These are phyloP conservation scores for Echinosophora koreensis DNA, from an alignment of 306 rosid species.

Conservation along the genomic window DNA sequence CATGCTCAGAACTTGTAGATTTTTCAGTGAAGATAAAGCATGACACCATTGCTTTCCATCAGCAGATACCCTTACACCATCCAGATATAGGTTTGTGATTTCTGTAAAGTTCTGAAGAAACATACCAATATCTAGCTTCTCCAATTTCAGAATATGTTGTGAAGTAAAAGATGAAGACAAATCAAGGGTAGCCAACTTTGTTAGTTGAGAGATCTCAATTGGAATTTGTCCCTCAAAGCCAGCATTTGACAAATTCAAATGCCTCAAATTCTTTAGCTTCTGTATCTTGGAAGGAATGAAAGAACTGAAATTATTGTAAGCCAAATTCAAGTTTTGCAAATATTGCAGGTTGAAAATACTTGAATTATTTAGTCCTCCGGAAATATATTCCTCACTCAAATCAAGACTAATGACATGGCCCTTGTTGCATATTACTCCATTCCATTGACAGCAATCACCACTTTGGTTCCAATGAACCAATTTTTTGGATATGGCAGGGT, in stretches of 20 bases:
- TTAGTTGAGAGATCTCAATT: conserved; percentile 38
- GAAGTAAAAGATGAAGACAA: neutral
- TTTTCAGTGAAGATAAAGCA: conserved; percentile 19
- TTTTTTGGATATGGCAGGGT: neutral
- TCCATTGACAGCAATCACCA: conserved; percentile 58
- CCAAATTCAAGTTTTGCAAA: conserved; percentile 46
- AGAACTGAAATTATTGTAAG: neutral
- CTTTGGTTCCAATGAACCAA: conserved; percentile 43
- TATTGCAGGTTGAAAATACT: conserved; percentile 44
- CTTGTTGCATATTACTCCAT: conserved; percentile 52
- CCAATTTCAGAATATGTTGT: conserved; percentile 5
- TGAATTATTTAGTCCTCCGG: conserved; percentile 25
- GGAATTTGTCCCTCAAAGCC: conserved; percentile 47
- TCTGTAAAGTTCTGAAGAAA: conserved; percentile 44
- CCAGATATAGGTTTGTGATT: conserved; percentile 49
- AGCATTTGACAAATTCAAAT: conserved; percentile 44
- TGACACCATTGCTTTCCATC: conserved; percentile 53
- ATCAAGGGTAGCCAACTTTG: conserved; percentile 39
- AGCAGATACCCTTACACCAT: conserved; percentile 51
- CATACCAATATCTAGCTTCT: conserved; percentile 31
- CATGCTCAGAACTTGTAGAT: conserved; percentile 46
- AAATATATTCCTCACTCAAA: conserved; percentile 41
- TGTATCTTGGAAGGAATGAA: conserved; percentile 32
- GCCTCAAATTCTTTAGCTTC: conserved; percentile 31
- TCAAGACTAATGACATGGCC: conserved; percentile 44